These are phyloP conservation scores for Pythium graminicola DNA, from an alignment of 352 stramenopile genomes.

Conservation along the genomic window DNA sequence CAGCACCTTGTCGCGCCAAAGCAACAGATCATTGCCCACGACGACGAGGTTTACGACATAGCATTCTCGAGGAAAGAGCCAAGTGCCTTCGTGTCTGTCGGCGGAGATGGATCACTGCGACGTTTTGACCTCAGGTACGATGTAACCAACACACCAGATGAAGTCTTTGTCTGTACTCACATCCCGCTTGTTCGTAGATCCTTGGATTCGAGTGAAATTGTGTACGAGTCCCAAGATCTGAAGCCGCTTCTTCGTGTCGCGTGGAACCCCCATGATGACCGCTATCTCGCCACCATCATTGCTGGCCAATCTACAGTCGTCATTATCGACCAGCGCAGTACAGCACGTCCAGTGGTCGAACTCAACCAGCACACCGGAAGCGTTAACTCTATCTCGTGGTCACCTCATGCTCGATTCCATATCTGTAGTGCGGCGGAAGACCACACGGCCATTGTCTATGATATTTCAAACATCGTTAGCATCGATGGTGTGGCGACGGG, in stretches of 20 bases:
- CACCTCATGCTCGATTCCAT: constrained; percentile 87
- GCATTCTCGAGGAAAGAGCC: constrained; percentile 88
- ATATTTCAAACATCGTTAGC: constrained; percentile 60
- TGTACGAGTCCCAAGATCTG: constrained; percentile 91
- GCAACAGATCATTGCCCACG: constrained; percentile 98
- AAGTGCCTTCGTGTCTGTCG: constrained; percentile 95
- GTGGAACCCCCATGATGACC: constrained; percentile 97
- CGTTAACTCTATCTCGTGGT: constrained; percentile 97
- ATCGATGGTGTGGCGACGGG: constrained; percentile 18
- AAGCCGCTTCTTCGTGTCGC: constrained; percentile 90
- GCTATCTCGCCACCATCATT: constrained; percentile 94
- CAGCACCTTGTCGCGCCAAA: constrained; percentile 56
- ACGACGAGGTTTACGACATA: constrained; percentile 98
- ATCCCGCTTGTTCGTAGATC: no score
- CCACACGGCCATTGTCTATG: constrained; percentile 94
- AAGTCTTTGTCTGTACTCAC: no score
- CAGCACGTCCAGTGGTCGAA: constrained; percentile 87
- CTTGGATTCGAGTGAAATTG: constrained; percentile 93
- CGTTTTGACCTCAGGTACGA: constrained; percentile 96
- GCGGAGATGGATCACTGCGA: constrained; percentile 94
- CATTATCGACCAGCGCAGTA: constrained; percentile 95
- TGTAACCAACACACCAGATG: no score
- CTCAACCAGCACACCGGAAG: constrained; percentile 86
- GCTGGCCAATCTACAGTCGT: constrained; percentile 89
- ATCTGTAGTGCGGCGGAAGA: constrained; percentile 96